Evolutionary conservation across 371 early-diverging fungal species (phyloP).

Genomic region (Syncephalastrum racemosum): DNA sequence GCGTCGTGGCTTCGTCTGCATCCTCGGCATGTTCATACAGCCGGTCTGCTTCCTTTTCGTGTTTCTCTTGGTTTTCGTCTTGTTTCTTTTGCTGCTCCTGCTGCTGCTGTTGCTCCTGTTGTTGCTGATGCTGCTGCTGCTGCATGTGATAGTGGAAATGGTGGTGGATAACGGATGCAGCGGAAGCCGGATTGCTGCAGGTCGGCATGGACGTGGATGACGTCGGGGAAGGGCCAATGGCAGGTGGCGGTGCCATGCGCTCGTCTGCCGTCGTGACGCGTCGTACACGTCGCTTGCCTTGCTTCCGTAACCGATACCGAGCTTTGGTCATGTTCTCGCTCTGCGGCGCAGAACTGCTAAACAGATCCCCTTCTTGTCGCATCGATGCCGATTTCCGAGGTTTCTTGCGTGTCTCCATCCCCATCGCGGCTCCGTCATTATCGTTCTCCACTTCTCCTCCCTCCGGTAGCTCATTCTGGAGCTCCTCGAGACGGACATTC

Average conservation of each 20-base stretch:
- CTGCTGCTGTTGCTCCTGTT: slow-evolving; percentile 10
- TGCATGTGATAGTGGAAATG: slow-evolving; percentile 42
- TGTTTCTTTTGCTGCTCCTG: too few relatives aligned
- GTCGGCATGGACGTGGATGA: slow-evolving; percentile 19
- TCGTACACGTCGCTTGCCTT: too few relatives aligned
- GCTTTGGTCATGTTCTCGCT: not conserved
- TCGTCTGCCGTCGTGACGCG: slow-evolving; percentile 5
- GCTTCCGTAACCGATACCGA: too few relatives aligned
- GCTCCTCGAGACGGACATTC: slow-evolving; percentile 20
- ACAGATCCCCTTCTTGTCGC: not conserved
- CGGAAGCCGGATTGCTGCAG: not conserved
- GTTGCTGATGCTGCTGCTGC: slow-evolving; percentile 10
- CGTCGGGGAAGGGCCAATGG: slow-evolving; percentile 13
- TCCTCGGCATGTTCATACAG: too few relatives aligned
- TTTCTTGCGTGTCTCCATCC: slow-evolving; percentile 3
- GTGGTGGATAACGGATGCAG: slow-evolving; percentile 37
- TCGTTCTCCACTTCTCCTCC: slow-evolving; percentile 8
- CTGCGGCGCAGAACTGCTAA: slow-evolving; percentile 22
- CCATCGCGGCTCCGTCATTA: slow-evolving; percentile 2
- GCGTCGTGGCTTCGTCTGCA: too few relatives aligned
- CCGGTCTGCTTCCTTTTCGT: too few relatives aligned
- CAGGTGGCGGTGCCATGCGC: not conserved
- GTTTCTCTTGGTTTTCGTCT: too few relatives aligned
- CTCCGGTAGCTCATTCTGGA: slow-evolving; percentile 11
- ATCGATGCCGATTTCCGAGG: slow-evolving; percentile 1